These are phyloP conservation scores for Kwoniella botswanensis DNA, from an alignment of 768 basidiomycete species.

Conservation along the genomic window DNA sequence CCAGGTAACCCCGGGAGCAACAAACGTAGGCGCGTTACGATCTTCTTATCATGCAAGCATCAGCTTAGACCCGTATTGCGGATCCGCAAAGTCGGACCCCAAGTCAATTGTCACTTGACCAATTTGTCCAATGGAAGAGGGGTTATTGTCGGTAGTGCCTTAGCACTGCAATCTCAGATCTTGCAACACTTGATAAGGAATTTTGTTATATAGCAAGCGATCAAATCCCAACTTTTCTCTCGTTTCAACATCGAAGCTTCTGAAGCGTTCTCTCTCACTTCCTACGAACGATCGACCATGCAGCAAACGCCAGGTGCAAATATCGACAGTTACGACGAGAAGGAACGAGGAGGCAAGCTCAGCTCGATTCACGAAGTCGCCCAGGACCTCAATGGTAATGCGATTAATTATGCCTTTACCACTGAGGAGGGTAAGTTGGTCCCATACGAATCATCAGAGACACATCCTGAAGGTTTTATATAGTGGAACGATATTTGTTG, in stretches of 20 bases:
- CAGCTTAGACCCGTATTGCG: neutral
- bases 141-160: too few relatives aligned
- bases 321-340: neutral
- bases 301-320: neutral
- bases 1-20: too few relatives aligned
- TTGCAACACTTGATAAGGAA: too few relatives aligned
- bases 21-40: too few relatives aligned
- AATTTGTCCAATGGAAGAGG: too few relatives aligned
- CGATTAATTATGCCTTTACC: constrained; percentile 22
- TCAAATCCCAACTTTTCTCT: too few relatives aligned
- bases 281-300: too few relatives aligned
- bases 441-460: neutral
- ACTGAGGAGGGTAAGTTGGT: constrained; percentile 22
- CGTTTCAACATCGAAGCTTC: too few relatives aligned
- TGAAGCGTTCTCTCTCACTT: too few relatives aligned
- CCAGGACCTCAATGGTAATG: constrained; percentile 12
- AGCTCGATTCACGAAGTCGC: neutral
- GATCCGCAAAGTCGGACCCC: neutral
- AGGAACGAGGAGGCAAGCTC: neutral
- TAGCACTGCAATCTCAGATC: too few relatives aligned
- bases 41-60: too few relatives aligned
- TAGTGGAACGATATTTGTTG: constrained; percentile 11
- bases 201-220: too few relatives aligned
- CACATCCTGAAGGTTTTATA: constrained; percentile 5
- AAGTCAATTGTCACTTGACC: neutral